Evolutionary conservation across 495 filamentous ascomycete genomes (phyloP).

Genomic region (Aspergillus homomorphus): DNA sequence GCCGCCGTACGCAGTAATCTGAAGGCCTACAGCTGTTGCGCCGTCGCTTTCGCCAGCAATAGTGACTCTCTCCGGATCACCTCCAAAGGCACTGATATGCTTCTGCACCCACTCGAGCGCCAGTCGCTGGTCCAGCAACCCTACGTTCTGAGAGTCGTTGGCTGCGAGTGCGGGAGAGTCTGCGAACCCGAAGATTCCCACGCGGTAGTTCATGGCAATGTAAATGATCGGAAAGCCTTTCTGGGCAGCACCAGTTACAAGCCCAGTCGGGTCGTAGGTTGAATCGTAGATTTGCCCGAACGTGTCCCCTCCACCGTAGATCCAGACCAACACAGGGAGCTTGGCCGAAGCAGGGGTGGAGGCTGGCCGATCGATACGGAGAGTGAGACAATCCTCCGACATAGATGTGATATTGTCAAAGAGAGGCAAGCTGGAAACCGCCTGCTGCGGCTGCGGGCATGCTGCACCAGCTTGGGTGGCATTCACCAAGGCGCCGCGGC

Average conservation of each 20-base stretch:
- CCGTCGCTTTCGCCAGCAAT: constrained; percentile 24
- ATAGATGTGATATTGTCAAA: neutral
- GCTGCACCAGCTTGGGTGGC: neutral
- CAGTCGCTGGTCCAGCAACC: constrained; percentile 31
- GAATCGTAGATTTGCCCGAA: neutral
- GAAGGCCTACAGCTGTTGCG: constrained; percentile 16
- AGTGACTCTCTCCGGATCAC: constrained; percentile 22
- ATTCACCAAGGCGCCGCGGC: neutral
- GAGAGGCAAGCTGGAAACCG: neutral
- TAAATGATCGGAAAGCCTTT: neutral
- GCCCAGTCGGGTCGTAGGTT: neutral
- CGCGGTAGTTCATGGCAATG: neutral
- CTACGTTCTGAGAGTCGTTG: neutral
- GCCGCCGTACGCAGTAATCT: constrained; percentile 13
- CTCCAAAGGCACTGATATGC: constrained; percentile 36
- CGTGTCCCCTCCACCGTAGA: neutral
- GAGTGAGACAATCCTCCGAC: neutral
- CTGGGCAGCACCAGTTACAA: neutral
- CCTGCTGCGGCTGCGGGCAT: neutral
- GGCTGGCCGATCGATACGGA: neutral
- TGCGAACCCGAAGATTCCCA: neutral
- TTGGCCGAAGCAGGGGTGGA: neutral
- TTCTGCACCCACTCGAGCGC: constrained; percentile 37
- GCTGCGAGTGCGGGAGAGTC: neutral
- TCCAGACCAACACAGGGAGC: neutral